Evolutionary conservation across 2,329 filamentous ascomycete species (phyloP).

Genomic region (Aspergillus oerlinghausenensis): DNA sequence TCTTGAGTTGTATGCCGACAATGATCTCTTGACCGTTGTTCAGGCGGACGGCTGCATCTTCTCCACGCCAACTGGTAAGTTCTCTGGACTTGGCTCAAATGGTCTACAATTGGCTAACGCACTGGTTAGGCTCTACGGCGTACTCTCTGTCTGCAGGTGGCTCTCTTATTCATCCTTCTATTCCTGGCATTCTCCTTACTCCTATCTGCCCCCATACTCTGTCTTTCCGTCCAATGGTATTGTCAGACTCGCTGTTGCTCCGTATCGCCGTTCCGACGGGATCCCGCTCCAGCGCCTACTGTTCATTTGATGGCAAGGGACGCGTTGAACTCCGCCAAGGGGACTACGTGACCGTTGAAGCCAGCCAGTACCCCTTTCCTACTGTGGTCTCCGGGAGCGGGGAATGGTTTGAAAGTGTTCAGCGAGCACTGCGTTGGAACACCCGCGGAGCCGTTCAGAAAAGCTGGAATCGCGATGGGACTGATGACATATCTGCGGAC

Average conservation of each 20-base stretch:
- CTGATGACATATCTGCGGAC: constrained; percentile 38
- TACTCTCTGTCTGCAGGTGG: constrained; percentile 95
- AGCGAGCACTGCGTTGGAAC: constrained; percentile 90
- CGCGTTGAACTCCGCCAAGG: constrained; percentile 88
- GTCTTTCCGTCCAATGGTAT: constrained; percentile 95
- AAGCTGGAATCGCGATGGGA: constrained; percentile 58
- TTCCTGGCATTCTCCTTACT: constrained; percentile 91
- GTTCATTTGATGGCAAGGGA: constrained; percentile 95
- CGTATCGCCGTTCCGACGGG: constrained; percentile 80
- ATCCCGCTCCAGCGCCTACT: constrained; percentile 90
- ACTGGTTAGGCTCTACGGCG: constrained; percentile 65
- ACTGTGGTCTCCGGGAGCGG: constrained; percentile 85
- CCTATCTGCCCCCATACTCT: constrained; percentile 97
- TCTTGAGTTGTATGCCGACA: constrained; percentile 91
- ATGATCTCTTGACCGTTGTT: constrained; percentile 89
- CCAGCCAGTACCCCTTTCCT: constrained; percentile 93
- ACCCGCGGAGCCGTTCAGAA: constrained; percentile 88
- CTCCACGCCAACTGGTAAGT: constrained; percentile 78
- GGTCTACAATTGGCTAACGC: constrained; percentile 4
- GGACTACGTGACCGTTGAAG: constrained; percentile 93
- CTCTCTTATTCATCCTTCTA: constrained; percentile 92
- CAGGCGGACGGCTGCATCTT: constrained; percentile 98
- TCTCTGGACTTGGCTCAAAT: background rate
- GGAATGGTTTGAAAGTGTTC: constrained; percentile 97
- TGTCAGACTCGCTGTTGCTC: constrained; percentile 89